phyloP scores from a whole-genome alignment of 2,329 filamentous ascomycete genomes.

The Fusarium nanum region DNA sequence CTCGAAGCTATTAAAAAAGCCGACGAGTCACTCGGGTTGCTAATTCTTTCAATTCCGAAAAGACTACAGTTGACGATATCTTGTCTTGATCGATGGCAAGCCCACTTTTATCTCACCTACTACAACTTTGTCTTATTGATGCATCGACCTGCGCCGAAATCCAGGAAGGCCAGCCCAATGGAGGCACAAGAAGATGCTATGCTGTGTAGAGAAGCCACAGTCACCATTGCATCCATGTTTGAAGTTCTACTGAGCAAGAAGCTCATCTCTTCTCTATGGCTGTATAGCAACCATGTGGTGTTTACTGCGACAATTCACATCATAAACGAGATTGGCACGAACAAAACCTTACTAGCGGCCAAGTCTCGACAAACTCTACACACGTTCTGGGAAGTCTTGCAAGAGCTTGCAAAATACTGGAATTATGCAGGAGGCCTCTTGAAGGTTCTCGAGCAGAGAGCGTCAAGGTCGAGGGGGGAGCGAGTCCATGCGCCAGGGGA shows the following conservation, averaged over 20 bases:
- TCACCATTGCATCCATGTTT: constrained; percentile 7
- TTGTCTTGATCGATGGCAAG: constrained; percentile 3
- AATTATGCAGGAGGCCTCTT: constrained; percentile 2
- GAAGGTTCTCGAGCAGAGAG: constrained; percentile 9
- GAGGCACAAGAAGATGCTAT: background rate
- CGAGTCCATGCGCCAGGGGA: background rate
- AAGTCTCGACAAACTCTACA: constrained; percentile 7
- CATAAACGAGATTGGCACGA: background rate
- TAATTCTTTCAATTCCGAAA: background rate
- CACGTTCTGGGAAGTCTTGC: background rate
- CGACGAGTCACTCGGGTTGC: background rate
- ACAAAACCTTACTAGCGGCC: background rate
- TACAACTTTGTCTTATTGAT: constrained; percentile 12
- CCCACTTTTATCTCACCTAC: background rate
- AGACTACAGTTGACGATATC: background rate
- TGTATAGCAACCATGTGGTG: constrained; percentile 16
- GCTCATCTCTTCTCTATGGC: background rate
- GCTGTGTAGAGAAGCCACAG: constrained; percentile 9
- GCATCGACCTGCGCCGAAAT: constrained; percentile 5
- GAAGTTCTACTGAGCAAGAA: background rate
- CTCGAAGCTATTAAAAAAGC: background rate
- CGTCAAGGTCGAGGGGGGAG: background rate
- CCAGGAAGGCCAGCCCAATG: fast-evolving
- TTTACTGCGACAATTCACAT: constrained; percentile 21
- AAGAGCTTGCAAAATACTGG: constrained; percentile 11